phyloP scores from a whole-genome alignment of 495 filamentous ascomycete species.

The Neurospora sp. region DNA sequence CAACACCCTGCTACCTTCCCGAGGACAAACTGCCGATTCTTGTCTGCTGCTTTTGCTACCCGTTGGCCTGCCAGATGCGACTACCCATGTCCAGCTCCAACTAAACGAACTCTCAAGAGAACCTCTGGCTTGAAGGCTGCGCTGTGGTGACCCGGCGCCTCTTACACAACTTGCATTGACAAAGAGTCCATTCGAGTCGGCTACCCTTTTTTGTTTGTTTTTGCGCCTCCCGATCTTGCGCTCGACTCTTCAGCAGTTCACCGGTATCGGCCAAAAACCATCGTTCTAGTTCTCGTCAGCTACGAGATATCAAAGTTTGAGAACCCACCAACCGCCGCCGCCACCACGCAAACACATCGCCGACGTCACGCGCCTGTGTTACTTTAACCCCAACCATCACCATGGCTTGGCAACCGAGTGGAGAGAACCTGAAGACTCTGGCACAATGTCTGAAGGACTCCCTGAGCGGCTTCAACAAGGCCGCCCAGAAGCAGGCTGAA shows the following conservation, averaged over 20 bases:
- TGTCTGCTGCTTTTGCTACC: constrained; percentile 5
- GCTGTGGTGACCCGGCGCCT: constrained; percentile 1
- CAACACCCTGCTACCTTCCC: not conserved
- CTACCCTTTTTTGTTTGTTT: not conserved
- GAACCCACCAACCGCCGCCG: constrained; percentile 2
- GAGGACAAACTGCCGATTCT: not conserved
- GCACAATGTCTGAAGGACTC: constrained; percentile 85
- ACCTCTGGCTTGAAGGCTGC: not conserved
- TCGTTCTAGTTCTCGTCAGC: not conserved
- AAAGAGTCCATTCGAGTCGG: not conserved
- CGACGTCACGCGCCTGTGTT: not conserved
- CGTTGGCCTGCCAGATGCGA: constrained; percentile 3
- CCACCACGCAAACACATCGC: constrained; percentile 2
- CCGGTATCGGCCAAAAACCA: not conserved
- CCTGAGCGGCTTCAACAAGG: constrained; percentile 67
- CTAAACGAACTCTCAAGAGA: constrained; percentile 1
- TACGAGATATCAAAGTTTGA: not conserved
- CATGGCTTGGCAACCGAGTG: constrained; percentile 92
- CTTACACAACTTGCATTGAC: not conserved
- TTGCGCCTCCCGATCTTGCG: not conserved
- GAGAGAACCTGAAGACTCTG: constrained; percentile 78
- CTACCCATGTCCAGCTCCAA: constrained; percentile 1
- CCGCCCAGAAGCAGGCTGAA: constrained; percentile 75
- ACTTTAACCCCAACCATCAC: constrained; percentile 6
- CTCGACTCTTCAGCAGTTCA: not conserved